These are phyloP conservation scores for Termitomyces sp. DNA, from an alignment of 768 basidiomycete species.

Conservation along the genomic window DNA sequence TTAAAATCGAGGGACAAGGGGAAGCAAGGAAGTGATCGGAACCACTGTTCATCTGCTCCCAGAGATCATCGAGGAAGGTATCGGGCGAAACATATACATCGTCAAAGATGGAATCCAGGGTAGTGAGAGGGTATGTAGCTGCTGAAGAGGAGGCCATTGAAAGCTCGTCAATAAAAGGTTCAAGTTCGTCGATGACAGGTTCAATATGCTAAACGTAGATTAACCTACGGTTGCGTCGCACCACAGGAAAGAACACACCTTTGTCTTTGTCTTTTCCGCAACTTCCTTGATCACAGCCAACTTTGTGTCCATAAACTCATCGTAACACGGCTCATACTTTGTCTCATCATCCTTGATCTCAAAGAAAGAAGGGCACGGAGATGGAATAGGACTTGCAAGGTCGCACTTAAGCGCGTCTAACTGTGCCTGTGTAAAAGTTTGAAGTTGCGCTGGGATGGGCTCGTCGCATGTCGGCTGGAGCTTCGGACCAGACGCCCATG, in stretches of 20 bases:
- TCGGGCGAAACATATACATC: constrained; percentile 3
- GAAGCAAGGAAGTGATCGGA: not conserved
- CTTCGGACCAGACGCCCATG: constrained; percentile 7
- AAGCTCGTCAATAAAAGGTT: not conserved
- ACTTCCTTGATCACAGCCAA: constrained; percentile 11
- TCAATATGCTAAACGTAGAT: not conserved
- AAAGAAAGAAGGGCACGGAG: constrained; percentile 10
- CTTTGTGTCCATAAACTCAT: constrained; percentile 16
- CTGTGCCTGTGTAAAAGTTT: constrained; percentile 3
- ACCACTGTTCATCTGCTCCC: not conserved
- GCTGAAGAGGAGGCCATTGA: not conserved
- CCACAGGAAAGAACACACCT: not conserved
- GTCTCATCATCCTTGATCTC: constrained; percentile 12
- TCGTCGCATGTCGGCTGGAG: not conserved
- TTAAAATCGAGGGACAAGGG: constrained; percentile 4
- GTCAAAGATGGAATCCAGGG: constrained; percentile 3
- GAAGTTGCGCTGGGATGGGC: not conserved
- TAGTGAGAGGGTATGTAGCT: not conserved
- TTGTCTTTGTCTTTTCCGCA: not conserved
- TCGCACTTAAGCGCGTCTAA: constrained; percentile 8
- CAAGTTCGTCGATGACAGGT: not conserved
- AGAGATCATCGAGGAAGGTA: constrained; percentile 7
- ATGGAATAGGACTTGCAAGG: constrained; percentile 8
- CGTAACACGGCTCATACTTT: constrained; percentile 9
- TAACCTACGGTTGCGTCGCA: not conserved